Base-by-base conservation (phyloP, 2,329 filamentous ascomycete species). In the Ambrosiella xylebori region DNA sequence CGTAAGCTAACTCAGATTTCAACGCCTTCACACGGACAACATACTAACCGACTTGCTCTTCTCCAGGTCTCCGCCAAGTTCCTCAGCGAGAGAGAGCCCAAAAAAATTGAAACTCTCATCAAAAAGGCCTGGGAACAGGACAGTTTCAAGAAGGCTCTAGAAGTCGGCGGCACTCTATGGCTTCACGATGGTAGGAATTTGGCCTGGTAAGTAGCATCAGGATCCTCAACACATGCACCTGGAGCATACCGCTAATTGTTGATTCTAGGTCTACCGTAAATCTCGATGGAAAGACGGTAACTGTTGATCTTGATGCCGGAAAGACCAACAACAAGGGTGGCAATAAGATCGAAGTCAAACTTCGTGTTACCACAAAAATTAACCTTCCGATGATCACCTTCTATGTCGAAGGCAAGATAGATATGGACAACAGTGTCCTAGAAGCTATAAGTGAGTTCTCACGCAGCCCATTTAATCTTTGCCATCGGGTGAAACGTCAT, bases 101-200 rank as follows among this genome's bases (percentile, higher is more conserved):
- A 53, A 1, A 62, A 61, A 44, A 40, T 61, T 13, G 74, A 77
- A 3, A 77, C 78, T 3, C 72, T 93, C 3, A 76, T 88, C 64
- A 82, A 81, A 67, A 89, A 87, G 66, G 78, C 89, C 36, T 96
- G 88, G 88, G 71, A 79, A 1, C 85, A 83, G 0, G 71, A 76
- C 1, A 69, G 71, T 0, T 75, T 89, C 6, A 78, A 85, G 66
- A 61, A 69, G 0, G 69, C 71, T 2, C 70, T 90, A 1, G 71
- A 73, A 1, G 69, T 71, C 1, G 72, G 70, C 4, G 67, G 67
- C 15, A 65, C 64, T 3, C 65, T 64, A 47, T 88, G 84, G 78
- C 78, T 96, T 58, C 89, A 81, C 64, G 89, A 97, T 71, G 87
- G 88, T 36, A 83, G 84, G 65, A 88, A 85, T 68, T 76, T 98